These are phyloP conservation scores for Microbotryum intermedium DNA, from an alignment of 1,284 basidiomycete genomes.

Conservation along the genomic window DNA sequence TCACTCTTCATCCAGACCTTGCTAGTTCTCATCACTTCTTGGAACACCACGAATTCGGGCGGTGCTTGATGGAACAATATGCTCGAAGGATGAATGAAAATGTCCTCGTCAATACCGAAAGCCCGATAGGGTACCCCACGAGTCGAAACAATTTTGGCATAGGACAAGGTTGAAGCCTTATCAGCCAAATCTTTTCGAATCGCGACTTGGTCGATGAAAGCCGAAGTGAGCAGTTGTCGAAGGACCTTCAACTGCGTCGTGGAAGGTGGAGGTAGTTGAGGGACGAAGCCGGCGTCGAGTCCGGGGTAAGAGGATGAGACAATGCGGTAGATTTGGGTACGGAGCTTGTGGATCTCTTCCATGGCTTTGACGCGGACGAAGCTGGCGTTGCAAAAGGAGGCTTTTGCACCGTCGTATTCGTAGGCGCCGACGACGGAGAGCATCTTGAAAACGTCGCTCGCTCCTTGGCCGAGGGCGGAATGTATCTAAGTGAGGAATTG, in stretches of 20 bases:
- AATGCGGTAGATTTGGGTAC: constrained; percentile 77
- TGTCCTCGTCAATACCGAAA: constrained; percentile 71
- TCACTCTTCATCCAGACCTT: constrained; percentile 73
- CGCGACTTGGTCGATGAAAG: constrained; percentile 93
- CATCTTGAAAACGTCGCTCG: constrained; percentile 80
- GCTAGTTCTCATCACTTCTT: constrained; percentile 67
- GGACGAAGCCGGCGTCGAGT: constrained; percentile 51
- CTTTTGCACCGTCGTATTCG: constrained; percentile 73
- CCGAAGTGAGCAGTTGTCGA: constrained; percentile 77
- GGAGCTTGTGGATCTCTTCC: constrained; percentile 98
- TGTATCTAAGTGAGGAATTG: constrained; percentile 51
- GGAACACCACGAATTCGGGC: constrained; percentile 79
- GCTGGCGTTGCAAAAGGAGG: constrained; percentile 74
- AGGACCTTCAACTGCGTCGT: constrained; percentile 79
- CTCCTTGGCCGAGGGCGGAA: constrained; percentile 67
- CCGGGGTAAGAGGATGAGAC: constrained; percentile 62
- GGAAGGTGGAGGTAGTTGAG: constrained; percentile 60
- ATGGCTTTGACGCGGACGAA: constrained; percentile 94
- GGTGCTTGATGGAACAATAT: constrained; percentile 61
- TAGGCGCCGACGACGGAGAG: constrained; percentile 93
- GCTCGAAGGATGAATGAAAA: constrained; percentile 87
- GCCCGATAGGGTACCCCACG: constrained; percentile 78
- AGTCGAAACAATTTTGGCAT: constrained; percentile 61
- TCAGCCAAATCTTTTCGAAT: constrained; percentile 73
- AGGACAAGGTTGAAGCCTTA: constrained; percentile 45